Percentiles rank a stretch among this genome's conserved stretches.
Evolutionary conservation across 495 filamentous ascomycete genomes (phyloP).

Genomic region (Podospora comata): DNA sequence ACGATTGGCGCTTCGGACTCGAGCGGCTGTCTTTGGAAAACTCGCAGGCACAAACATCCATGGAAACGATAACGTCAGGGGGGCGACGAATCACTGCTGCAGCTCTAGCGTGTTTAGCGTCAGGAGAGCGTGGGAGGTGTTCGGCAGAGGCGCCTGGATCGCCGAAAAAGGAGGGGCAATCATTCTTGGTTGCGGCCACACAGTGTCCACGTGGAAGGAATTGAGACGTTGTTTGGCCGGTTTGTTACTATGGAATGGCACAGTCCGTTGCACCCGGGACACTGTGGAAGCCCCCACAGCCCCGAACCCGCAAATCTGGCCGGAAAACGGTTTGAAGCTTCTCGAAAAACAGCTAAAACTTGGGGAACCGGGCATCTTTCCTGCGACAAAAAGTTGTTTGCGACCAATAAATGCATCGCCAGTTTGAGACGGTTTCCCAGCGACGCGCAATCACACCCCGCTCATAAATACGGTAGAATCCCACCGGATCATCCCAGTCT

Average conservation of each 20-base stretch:
- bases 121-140: not conserved
- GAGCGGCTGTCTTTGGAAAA: conserved; percentile 4
- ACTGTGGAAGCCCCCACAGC: not conserved
- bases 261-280: not conserved
- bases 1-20: not conserved
- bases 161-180: not conserved
- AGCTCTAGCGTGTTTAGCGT: conserved; percentile 15
- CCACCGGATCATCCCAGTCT: not conserved
- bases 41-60: not conserved
- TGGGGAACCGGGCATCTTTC: not conserved
- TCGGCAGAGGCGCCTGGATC: conserved; percentile 13
- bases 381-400: not conserved
- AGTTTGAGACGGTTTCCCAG: not conserved
- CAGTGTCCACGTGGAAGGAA: not conserved
- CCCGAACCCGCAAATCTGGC: conserved; percentile 4
- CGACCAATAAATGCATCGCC: not conserved
- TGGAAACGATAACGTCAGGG: conserved; percentile 11
- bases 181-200: not conserved
- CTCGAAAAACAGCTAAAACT: not conserved
- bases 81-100: conserved; percentile 18
- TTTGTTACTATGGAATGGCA: not conserved
- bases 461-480: not conserved
- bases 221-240: not conserved
- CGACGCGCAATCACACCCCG: conserved; percentile 18
- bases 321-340: conserved; percentile 8